Percentiles rank a stretch among this genome's conserved stretches.
These are phyloP conservation scores for Annulohypoxylon maeteangense DNA, from an alignment of 495 filamentous ascomycete genomes.

Conservation along the genomic window DNA sequence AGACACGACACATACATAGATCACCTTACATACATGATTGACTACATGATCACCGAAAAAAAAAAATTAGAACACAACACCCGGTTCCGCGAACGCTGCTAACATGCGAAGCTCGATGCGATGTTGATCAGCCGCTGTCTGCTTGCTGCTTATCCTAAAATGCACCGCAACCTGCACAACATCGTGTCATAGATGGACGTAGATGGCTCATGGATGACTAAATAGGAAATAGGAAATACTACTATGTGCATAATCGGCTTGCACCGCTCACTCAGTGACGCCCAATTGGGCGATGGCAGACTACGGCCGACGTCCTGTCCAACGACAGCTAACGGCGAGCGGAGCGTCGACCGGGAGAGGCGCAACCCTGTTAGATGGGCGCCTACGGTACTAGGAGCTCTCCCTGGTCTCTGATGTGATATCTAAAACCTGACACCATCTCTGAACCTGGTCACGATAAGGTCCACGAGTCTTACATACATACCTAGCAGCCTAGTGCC, in stretches of 20 bases:
- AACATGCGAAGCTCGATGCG: conserved; percentile 10
- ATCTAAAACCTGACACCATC: conserved; percentile 11
- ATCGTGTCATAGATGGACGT: conserved; percentile 13
- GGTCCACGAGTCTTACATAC: neutral
- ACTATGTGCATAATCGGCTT: conserved; percentile 34
- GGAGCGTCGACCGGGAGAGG: conserved; percentile 18
- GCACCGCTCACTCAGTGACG: conserved; percentile 33
- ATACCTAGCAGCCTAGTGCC: no score
- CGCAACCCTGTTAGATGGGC: conserved; percentile 6
- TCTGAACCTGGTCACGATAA: conserved; percentile 20
- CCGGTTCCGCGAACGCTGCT: conserved; percentile 28
- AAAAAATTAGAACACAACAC: conserved; percentile 12
- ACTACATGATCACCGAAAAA: neutral
- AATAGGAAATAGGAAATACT: conserved; percentile 3
- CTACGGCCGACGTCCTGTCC: conserved; percentile 23
- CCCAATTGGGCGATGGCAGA: conserved; percentile 31
- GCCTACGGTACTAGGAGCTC: no score
- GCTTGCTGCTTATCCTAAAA: conserved; percentile 12
- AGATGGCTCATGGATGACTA: conserved; percentile 10
- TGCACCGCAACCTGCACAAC: conserved; percentile 25
- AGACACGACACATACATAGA: conserved; percentile 34
- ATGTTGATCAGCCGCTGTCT: conserved; percentile 38
- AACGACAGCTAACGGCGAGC: conserved; percentile 29
- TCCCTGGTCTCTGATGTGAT: conserved; percentile 8
- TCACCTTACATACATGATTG: conserved; percentile 19